phyloP scores from a whole-genome alignment of 2,329 filamentous ascomycete genomes.

The Sporothrix humicola region DNA sequence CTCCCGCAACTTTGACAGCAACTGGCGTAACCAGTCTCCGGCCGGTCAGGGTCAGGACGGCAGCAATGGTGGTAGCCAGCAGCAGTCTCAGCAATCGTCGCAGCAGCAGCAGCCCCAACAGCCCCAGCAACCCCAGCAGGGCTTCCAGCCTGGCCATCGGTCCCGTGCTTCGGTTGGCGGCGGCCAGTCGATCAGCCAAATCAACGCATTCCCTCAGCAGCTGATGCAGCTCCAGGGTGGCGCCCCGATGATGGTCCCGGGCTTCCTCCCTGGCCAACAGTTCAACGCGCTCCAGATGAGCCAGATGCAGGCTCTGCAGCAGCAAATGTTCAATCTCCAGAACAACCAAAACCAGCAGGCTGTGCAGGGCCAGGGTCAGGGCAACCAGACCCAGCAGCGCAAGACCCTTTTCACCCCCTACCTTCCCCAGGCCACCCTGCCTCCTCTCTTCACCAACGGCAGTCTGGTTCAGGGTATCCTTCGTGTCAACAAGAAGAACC shows the following conservation, averaged over 20 bases:
- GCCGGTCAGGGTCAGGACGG: conserved; percentile 70
- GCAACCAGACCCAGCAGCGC: conserved; percentile 71
- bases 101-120: conserved; percentile 52
- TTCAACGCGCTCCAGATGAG: conserved; percentile 86
- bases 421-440: conserved; percentile 89
- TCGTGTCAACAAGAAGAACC: conserved; percentile 99
- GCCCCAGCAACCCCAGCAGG: conserved; percentile 56
- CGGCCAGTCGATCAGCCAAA: conserved; percentile 73
- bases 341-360: conserved; percentile 79
- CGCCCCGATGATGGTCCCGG: conserved; percentile 81
- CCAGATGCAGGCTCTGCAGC: conserved; percentile 80
- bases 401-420: conserved; percentile 99
- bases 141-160: conserved; percentile 93
- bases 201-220: conserved; percentile 82
- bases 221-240: conserved; percentile 76
- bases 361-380: conserved; percentile 67
- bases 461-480: conserved; percentile 96
- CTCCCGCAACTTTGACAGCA: conserved; percentile 95
- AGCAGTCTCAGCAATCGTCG: conserved; percentile 55
- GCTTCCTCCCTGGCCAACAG: conserved; percentile 82
- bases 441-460: conserved; percentile 86
- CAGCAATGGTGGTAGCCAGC: conserved; percentile 48
- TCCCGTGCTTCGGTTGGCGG: conserved; percentile 82
- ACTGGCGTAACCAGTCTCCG: conserved; percentile 82
- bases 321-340: conserved; percentile 65